phyloP scores from a whole-genome alignment of 768 basidiomycete genomes.

The Pleurotus salmoneostramineus region DNA sequence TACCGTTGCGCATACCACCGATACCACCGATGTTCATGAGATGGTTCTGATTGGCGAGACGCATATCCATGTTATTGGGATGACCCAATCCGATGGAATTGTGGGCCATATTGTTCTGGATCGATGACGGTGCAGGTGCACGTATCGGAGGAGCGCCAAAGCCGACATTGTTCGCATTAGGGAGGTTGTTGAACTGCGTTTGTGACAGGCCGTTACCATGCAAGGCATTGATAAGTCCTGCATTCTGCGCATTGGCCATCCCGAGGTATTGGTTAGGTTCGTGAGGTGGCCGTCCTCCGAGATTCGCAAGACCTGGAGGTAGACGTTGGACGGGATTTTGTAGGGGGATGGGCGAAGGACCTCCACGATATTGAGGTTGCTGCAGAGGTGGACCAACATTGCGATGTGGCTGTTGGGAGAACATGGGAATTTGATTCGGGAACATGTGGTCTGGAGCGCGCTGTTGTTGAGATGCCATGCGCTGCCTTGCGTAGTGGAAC shows the following conservation, averaged over 20 bases:
- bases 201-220: conserved; percentile 41
- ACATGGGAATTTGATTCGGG: conserved; percentile 44
- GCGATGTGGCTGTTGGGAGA: conserved; percentile 51
- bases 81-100: conserved; percentile 53
- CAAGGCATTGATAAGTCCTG: conserved; percentile 39
- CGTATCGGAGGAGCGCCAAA: conserved; percentile 52
- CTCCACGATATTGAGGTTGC: conserved; percentile 64
- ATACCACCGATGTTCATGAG: conserved; percentile 47
- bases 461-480: conserved; percentile 35
- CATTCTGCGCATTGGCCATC: conserved; percentile 39
- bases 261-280: conserved; percentile 67
- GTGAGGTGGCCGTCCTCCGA: conserved; percentile 79
- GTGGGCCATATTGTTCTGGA: conserved; percentile 41
- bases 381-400: conserved; percentile 54
- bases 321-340: conserved; percentile 56
- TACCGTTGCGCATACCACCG: conserved; percentile 43
- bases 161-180: conserved; percentile 36
- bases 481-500: conserved; percentile 58
- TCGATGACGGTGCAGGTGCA: conserved; percentile 42
- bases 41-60: conserved; percentile 46
- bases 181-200: conserved; percentile 51
- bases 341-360: conserved; percentile 56
- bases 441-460: conserved; percentile 57
- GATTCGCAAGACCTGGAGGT: conserved; percentile 77
- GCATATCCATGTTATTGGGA: conserved; percentile 50